These are phyloP conservation scores for Pseudoneurospora amorphoporcata DNA, from an alignment of 495 filamentous ascomycete genomes.

Conservation along the genomic window DNA sequence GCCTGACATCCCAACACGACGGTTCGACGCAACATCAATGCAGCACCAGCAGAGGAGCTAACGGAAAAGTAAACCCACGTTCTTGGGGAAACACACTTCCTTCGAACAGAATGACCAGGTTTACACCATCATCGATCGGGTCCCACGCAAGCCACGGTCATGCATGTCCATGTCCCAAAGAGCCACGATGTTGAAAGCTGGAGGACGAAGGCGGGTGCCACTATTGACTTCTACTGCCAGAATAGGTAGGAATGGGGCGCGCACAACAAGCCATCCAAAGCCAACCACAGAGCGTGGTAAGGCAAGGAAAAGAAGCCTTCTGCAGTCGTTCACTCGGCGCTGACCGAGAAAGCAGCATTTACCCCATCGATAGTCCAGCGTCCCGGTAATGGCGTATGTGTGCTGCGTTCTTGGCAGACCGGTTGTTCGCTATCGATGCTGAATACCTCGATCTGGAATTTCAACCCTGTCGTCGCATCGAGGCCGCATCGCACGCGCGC, in stretches of 20 bases:
- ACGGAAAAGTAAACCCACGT: neutral
- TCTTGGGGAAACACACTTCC: neutral
- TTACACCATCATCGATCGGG: neutral
- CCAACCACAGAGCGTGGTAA: neutral
- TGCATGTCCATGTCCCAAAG: neutral
- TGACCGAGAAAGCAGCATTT: neutral
- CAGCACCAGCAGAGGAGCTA: neutral
- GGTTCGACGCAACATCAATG: neutral
- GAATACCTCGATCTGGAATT: neutral
- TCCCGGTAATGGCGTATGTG: neutral
- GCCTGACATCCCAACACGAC: neutral
- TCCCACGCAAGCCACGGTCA: neutral
- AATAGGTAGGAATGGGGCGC: neutral
- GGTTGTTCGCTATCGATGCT: neutral
- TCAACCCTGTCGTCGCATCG: neutral
- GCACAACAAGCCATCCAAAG: neutral
- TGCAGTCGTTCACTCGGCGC: neutral
- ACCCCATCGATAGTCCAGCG: neutral
- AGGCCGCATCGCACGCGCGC: neutral
- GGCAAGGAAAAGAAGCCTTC: neutral
- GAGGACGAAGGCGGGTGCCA: neutral
- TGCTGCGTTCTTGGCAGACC: neutral
- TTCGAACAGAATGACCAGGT: neutral
- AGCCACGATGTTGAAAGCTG: neutral
- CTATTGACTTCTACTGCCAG: neutral